Conservation (phyloP, 2,329 filamentous ascomycete genomes). For the Epichloe sp. region DNA sequence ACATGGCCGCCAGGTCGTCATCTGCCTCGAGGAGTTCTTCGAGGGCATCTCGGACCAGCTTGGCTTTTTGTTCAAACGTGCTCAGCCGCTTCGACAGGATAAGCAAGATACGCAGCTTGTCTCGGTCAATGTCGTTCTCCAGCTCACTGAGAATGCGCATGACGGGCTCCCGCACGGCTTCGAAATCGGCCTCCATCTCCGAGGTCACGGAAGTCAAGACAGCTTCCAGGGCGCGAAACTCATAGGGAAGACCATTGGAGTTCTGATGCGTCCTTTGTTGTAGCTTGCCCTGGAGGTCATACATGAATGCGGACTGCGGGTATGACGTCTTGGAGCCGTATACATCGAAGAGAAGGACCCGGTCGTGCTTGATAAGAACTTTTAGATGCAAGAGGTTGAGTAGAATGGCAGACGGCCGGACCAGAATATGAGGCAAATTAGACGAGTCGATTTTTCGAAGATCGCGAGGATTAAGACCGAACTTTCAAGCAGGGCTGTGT, state of each 20-base stretch:
- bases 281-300: slow-evolving; percentile 86
- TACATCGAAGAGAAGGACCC: slow-evolving; percentile 88
- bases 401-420: slow-evolving; percentile 83
- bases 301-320: slow-evolving; percentile 94
- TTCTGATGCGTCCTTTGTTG: slow-evolving; percentile 53
- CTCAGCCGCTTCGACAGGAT: slow-evolving; percentile 92
- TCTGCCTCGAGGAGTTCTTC: slow-evolving; percentile 93
- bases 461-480: slow-evolving; percentile 84
- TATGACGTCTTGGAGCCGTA: slow-evolving; percentile 92
- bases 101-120: slow-evolving; percentile 80
- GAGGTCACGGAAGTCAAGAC: slow-evolving; percentile 88
- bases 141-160: slow-evolving; percentile 78
- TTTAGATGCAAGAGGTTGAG: slow-evolving; percentile 94
- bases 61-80: slow-evolving; percentile 94
- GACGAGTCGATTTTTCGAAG: slow-evolving; percentile 96
- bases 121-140: slow-evolving; percentile 91
- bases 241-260: slow-evolving; percentile 69
- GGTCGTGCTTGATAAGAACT: slow-evolving; percentile 87
- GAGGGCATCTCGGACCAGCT: slow-evolving; percentile 85
- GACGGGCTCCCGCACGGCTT: slow-evolving; percentile 84
- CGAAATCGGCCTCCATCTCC: slow-evolving; percentile 86
- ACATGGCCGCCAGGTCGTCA: slow-evolving; percentile 90
- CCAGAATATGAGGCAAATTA: slow-evolving; percentile 85
- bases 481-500: slow-evolving; percentile 34
- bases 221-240: slow-evolving; percentile 90